Evolutionary conservation across 108 stramenopile species (phyloP).

Genomic region (Phaeodactylum tricornutum): DNA sequence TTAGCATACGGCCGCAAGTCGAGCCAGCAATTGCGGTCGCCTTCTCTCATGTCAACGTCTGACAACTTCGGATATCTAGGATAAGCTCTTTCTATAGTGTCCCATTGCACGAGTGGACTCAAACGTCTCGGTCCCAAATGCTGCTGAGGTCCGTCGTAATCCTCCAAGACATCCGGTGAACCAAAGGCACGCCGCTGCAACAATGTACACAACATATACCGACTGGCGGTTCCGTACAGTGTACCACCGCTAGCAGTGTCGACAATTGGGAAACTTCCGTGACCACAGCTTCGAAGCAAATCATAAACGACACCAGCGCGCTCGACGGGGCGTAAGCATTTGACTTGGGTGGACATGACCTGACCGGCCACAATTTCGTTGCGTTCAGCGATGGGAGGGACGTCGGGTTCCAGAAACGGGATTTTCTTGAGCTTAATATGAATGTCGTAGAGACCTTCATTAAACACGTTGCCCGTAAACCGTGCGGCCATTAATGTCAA

Average conservation of each 20-base stretch:
- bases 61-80: slow-evolving; percentile 88
- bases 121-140: slow-evolving; percentile 55
- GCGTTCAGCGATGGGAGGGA: slow-evolving; percentile 77
- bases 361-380: slow-evolving; percentile 86
- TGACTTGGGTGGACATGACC: slow-evolving; percentile 84
- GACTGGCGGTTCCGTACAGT: slow-evolving; percentile 83
- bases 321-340: slow-evolving; percentile 82
- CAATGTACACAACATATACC: slow-evolving; percentile 80
- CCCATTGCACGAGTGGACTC: slow-evolving; percentile 87
- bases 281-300: slow-evolving; percentile 54
- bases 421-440: slow-evolving; percentile 84
- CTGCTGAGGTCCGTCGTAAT: slow-evolving; percentile 29
- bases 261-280: slow-evolving; percentile 94
- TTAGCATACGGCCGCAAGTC: slow-evolving; percentile 96
- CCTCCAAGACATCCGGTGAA: slow-evolving; percentile 59
- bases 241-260: slow-evolving; percentile 79
- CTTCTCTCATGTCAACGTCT: slow-evolving; percentile 66
- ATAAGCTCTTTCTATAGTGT: slow-evolving; percentile 90
- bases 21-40: slow-evolving; percentile 82
- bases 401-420: slow-evolving; percentile 88
- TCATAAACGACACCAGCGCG: slow-evolving; percentile 85
- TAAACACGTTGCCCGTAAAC: slow-evolving; percentile 96
- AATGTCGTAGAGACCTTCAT: slow-evolving; percentile 95
- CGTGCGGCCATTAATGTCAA: slow-evolving; percentile 93
- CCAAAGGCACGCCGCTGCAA: slow-evolving; percentile 86